A percentile compares a stretch with the other conserved stretches of the same genome.
phyloP scores from a whole-genome alignment of 2,329 filamentous ascomycete genomes.

The Metarhizium anisopliae region DNA sequence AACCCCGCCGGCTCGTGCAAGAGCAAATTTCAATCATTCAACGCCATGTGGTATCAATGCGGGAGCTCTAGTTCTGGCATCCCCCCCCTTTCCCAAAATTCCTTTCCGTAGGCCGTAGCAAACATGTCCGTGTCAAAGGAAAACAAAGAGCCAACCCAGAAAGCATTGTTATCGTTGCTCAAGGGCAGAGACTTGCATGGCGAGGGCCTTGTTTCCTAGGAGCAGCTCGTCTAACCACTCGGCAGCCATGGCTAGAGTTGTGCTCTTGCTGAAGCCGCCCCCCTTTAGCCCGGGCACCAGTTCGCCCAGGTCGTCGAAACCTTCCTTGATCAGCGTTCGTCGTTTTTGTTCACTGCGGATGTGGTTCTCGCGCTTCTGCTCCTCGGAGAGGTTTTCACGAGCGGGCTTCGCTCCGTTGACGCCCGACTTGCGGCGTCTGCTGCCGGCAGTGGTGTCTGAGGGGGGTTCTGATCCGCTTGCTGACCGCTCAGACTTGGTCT shows the following conservation, averaged over 20 bases:
- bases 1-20: background rate
- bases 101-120: background rate
- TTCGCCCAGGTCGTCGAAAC: slow-evolving; percentile 70
- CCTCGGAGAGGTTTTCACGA: slow-evolving; percentile 67
- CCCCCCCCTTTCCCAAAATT: background rate
- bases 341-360: slow-evolving; percentile 84
- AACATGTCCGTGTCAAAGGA: background rate
- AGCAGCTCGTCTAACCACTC: slow-evolving; percentile 71
- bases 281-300: slow-evolving; percentile 67
- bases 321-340: slow-evolving; percentile 69
- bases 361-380: slow-evolving; percentile 78
- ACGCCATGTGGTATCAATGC: background rate
- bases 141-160: background rate
- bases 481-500: slow-evolving; percentile 33
- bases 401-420: slow-evolving; percentile 33
- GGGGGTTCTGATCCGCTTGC: slow-evolving; percentile 19
- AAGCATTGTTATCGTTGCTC: background rate
- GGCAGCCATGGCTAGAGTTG: slow-evolving; percentile 64
- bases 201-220: slow-evolving; percentile 55
- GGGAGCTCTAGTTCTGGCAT: background rate
- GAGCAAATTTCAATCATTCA: background rate
- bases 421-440: slow-evolving; percentile 43
- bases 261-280: slow-evolving; percentile 76
- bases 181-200: slow-evolving; percentile 10
- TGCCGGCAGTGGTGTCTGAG: slow-evolving; percentile 25